These are phyloP conservation scores for Taphrina flavorubra DNA, from an alignment of 1,139 yeast genomes.

Conservation along the genomic window DNA sequence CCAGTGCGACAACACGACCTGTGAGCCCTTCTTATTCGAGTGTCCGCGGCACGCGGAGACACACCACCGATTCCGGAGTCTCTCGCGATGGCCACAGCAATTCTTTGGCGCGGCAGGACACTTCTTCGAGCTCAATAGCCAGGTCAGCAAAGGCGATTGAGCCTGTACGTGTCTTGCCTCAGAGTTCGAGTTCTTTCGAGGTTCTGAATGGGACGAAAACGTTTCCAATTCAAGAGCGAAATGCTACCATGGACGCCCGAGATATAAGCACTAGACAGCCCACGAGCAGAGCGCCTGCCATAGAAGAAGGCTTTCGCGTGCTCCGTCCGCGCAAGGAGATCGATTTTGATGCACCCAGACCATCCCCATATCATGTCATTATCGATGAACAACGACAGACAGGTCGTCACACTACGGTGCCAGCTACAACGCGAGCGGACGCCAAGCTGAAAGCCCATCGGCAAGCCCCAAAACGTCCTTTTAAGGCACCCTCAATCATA, in stretches of 20 bases:
- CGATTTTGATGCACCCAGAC: slow-evolving; percentile 79
- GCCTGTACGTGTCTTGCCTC: not conserved
- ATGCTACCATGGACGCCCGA: slow-evolving; percentile 1
- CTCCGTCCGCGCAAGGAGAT: slow-evolving; percentile 58
- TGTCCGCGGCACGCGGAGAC: not conserved
- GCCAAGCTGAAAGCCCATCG: slow-evolving; percentile 30
- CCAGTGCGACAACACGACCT: not conserved
- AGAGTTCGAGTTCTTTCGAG: not conserved
- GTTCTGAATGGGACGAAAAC: slow-evolving; percentile 3
- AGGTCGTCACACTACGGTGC: not conserved
- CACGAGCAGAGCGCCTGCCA: not conserved
- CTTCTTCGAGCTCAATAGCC: not conserved
- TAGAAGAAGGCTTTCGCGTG: slow-evolving; percentile 29
- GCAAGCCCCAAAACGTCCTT: slow-evolving; percentile 41
- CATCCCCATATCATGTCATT: slow-evolving; percentile 66
- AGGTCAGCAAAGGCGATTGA: not conserved
- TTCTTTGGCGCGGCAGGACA: not conserved
- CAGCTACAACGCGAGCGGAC: slow-evolving; percentile 1
- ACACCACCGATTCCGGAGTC: not conserved
- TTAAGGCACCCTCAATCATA: slow-evolving; percentile 16
- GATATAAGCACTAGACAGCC: not conserved
- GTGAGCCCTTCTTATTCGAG: not conserved
- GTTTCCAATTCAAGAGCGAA: not conserved
- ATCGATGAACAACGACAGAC: not conserved
- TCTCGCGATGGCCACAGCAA: not conserved